These are phyloP conservation scores for Gorgonomyces haynaldii DNA, from an alignment of 192 early-diverging fungal genomes.

Conservation along the genomic window DNA sequence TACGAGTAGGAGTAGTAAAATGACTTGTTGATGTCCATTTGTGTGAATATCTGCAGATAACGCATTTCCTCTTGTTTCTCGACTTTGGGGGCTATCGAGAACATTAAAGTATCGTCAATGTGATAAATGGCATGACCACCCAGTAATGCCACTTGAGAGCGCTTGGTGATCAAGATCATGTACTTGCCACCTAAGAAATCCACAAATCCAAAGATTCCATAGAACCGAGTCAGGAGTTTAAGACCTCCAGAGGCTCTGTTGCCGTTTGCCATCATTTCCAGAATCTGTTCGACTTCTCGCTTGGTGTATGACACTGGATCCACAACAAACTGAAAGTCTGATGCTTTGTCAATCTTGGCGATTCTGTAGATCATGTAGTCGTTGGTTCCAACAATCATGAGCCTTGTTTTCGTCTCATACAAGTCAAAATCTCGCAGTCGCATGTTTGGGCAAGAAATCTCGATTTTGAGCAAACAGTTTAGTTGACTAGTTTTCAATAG, in stretches of 20 bases:
- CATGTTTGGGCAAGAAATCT: no score
- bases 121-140: constrained; percentile 95
- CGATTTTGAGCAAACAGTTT: no score
- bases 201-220: constrained; percentile 75
- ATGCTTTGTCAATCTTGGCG: constrained; percentile 79
- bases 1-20: constrained; percentile 98
- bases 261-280: constrained; percentile 68
- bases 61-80: constrained; percentile 11
- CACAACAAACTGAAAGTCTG: constrained; percentile 56
- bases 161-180: constrained; percentile 71
- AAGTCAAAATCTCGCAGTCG: neutral
- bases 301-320: constrained; percentile 71
- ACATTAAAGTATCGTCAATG: constrained; percentile 75
- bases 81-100: constrained; percentile 23
- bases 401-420: constrained; percentile 39
- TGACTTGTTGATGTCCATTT: constrained; percentile 86
- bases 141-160: constrained; percentile 76
- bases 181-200: constrained; percentile 89
- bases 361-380: constrained; percentile 64
- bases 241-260: constrained; percentile 66
- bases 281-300: constrained; percentile 54
- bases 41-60: constrained; percentile 76
- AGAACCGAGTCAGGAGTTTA: constrained; percentile 50
- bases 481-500: neutral
- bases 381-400: constrained; percentile 75